Conservation (phyloP, 2,329 filamentous ascomycete genomes). For the Sporothrix dimorphospora region DNA sequence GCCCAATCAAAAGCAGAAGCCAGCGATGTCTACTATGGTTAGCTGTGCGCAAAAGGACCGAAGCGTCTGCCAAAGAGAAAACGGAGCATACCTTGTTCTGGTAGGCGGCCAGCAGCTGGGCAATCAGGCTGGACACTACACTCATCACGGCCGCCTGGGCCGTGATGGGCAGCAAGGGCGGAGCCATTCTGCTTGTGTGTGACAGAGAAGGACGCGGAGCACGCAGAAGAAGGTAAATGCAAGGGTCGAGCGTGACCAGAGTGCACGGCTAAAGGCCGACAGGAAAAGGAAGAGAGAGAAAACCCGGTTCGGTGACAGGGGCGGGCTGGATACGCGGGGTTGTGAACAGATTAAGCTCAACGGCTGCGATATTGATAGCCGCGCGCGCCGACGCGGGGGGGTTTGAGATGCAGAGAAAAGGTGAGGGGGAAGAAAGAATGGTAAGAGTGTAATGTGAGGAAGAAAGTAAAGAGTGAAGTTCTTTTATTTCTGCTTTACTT, state of each 20-base stretch:
- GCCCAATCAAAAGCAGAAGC: slow-evolving; percentile 59
- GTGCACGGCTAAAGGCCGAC: neutral
- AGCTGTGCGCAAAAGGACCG: neutral
- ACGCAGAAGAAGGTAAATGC: neutral
- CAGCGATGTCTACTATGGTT: slow-evolving; percentile 55
- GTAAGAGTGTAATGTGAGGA: neutral
- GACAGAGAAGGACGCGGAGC: neutral
- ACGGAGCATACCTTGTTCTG: slow-evolving; percentile 55
- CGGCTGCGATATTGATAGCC: neutral
- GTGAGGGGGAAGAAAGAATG: too few species aligned
- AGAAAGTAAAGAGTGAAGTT: neutral
- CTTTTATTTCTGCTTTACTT: too few species aligned
- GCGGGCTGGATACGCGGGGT: slow-evolving; percentile 1
- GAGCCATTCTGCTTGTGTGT: slow-evolving; percentile 15
- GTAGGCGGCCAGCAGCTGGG: slow-evolving; percentile 69
- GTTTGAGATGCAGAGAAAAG: neutral
- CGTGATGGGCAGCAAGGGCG: slow-evolving; percentile 62
- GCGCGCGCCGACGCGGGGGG: neutral
- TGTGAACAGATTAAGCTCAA: neutral
- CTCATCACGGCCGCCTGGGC: slow-evolving; percentile 68
- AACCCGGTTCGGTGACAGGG: neutral
- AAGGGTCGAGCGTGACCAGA: neutral
- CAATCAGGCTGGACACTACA: slow-evolving; percentile 71
- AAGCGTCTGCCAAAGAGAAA: neutral
- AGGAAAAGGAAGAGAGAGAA: slow-evolving; percentile 9